phyloP scores from a whole-genome alignment of 768 basidiomycete genomes.

The Lactifluus rugatus region DNA sequence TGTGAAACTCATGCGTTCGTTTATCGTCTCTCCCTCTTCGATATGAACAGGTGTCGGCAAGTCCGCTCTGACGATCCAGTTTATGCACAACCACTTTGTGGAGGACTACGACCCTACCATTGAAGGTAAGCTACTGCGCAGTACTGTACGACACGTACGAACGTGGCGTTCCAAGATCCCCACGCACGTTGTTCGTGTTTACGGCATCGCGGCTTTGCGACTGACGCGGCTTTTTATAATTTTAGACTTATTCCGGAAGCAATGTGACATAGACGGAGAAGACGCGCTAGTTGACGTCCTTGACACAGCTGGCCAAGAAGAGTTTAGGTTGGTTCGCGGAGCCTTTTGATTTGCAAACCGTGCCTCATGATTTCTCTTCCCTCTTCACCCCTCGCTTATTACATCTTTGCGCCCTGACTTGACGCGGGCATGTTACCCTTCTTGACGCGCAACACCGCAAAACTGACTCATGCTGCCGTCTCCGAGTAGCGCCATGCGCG shows the following conservation, averaged over 20 bases:
- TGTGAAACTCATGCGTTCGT: too few species aligned
- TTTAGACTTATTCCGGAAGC: slow-evolving; percentile 92
- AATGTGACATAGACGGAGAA: slow-evolving; percentile 93
- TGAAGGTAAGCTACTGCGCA: slow-evolving; percentile 53
- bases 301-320: slow-evolving; percentile 96
- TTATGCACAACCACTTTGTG: slow-evolving; percentile 92
- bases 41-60: slow-evolving; percentile 52
- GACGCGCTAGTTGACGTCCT: slow-evolving; percentile 94
- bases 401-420: too few species aligned
- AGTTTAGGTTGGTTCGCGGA: slow-evolving; percentile 70
- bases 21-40: too few species aligned
- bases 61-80: slow-evolving; percentile 94
- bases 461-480: too few species aligned
- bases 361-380: too few species aligned
- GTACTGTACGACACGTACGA: not conserved
- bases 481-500: slow-evolving; percentile 78
- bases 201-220: slow-evolving; percentile 4
- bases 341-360: not conserved
- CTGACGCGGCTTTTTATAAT: not conserved
- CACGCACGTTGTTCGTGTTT: slow-evolving; percentile 10
- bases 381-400: too few species aligned
- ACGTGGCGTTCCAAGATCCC: not conserved
- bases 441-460: too few species aligned
- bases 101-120: slow-evolving; percentile 94
- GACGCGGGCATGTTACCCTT: too few species aligned